phyloP scores from a whole-genome alignment of 2,329 filamentous ascomycete genomes.

The Diaporthe eres region DNA sequence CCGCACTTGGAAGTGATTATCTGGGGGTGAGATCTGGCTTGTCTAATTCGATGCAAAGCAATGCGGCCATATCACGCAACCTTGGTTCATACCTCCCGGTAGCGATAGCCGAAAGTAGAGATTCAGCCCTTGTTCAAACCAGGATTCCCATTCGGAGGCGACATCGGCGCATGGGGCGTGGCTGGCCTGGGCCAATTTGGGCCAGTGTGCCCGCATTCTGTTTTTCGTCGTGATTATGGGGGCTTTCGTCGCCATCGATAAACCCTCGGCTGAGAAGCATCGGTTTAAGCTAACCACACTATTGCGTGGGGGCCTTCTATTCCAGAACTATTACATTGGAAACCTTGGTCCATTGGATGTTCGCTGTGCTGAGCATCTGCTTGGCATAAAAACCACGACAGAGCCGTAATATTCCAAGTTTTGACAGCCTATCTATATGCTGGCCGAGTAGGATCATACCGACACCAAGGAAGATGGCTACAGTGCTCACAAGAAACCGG shows the following conservation, averaged over 20 bases:
- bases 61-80: background rate
- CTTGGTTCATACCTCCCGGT: background rate
- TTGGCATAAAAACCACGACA: background rate
- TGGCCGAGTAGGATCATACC: too few relatives aligned
- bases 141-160: background rate
- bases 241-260: conserved; percentile 33
- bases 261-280: background rate
- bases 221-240: conserved; percentile 17
- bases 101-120: background rate
- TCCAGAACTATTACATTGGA: background rate
- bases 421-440: background rate
- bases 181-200: too few relatives aligned
- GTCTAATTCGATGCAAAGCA: background rate
- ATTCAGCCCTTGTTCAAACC: background rate
- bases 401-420: background rate
- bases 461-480: conserved; percentile 24
- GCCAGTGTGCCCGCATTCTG: background rate
- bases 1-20: background rate
- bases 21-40: background rate
- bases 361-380: background rate
- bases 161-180: conserved; percentile 8
- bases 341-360: background rate
- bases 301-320: background rate
- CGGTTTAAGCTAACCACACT: background rate
- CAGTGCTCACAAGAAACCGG: conserved; percentile 29